Base-by-base conservation (phyloP, 345 rosid genomes). In the Arabidopsis arenosa region DNA sequence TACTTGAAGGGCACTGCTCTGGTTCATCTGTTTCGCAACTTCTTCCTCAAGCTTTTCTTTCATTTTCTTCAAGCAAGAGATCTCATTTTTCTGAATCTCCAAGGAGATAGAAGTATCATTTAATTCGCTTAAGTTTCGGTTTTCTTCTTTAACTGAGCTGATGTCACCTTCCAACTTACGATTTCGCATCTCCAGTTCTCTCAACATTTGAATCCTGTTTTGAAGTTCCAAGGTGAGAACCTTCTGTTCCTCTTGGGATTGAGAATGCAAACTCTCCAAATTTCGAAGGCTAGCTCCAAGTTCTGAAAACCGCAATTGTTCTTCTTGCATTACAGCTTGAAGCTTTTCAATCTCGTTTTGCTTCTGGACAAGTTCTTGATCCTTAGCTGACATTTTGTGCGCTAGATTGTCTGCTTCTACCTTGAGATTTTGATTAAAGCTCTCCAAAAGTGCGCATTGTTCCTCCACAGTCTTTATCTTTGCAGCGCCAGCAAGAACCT, bases 31-130 rank as follows among this genome's bases (percentile, higher is more conserved):
- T 47, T 80, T 80, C 13, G 83, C 79, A 18, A 93, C 89, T 72
- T 93, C 93, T 74, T 80, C 80, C 83, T 88, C 98, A 49, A 96
- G 96, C 70, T 86, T 86, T 68, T 75, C 86, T 84, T 93, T 93
- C 67, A 87, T 85, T 79, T 82, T 84, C 80, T 81, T 91, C 75
- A 89, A 82, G 74, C 84, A 73, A 53, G 74, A 73, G 58, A 87
- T 83, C 78, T 93, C 97, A 49, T 70, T 79, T 81, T 81, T 80
- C 68, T 88, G 56, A 59, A 75, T 80, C 64, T 63, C 60, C 43
- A 84, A 72, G 17, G 96, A 80, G 56, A 72, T 9, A 30, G 87
- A 89, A 72, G 91, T 82, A 53, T 68, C 71, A 59, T 86, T 86
- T 79, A 75, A 59, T 75, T 81, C 79, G 35, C 55, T 79, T 72